Percentiles rank a stretch among this genome's conserved stretches.
Evolutionary conservation across 208 protist genomes (phyloP).

Genomic region (Naegleria fowleri): DNA sequence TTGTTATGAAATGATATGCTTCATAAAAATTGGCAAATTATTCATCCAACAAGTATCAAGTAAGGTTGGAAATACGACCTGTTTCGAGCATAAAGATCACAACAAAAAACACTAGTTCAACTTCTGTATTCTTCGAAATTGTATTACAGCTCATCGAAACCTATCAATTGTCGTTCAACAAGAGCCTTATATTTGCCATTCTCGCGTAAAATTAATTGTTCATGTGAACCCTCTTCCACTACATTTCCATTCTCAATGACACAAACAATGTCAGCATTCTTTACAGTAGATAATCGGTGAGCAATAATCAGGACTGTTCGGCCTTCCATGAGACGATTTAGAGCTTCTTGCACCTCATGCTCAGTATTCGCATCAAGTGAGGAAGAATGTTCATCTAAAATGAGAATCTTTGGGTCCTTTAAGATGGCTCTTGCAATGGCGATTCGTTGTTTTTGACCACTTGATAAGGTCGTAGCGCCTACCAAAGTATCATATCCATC

Average conservation of each 20-base stretch:
- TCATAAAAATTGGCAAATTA: no score
- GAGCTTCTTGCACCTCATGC: constrained; percentile 29
- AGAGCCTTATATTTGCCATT: constrained; percentile 14
- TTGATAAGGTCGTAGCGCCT: constrained; percentile 45
- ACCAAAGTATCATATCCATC: constrained; percentile 50
- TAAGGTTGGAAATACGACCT: no score
- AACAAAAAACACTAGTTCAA: no score
- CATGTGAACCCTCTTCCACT: constrained; percentile 48
- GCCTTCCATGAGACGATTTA: constrained; percentile 13
- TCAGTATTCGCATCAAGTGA: constrained; percentile 27
- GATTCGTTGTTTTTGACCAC: constrained; percentile 53
- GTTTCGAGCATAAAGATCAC: no score
- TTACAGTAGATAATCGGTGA: constrained; percentile 39
- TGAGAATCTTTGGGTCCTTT: constrained; percentile 42
- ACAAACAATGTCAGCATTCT: constrained; percentile 13
- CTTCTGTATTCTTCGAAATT: no score
- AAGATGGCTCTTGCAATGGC: constrained; percentile 49
- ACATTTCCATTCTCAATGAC: constrained; percentile 40
- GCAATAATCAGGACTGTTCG: constrained; percentile 32
- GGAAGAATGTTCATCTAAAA: constrained; percentile 18
- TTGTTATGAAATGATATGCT: no score
- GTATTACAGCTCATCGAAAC: not conserved
- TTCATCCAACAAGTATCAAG: no score
- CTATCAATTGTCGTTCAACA: constrained; percentile 25
- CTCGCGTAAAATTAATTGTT: not conserved